phyloP scores from a whole-genome alignment of 768 basidiomycete species.

The Lyophyllum semitale region DNA sequence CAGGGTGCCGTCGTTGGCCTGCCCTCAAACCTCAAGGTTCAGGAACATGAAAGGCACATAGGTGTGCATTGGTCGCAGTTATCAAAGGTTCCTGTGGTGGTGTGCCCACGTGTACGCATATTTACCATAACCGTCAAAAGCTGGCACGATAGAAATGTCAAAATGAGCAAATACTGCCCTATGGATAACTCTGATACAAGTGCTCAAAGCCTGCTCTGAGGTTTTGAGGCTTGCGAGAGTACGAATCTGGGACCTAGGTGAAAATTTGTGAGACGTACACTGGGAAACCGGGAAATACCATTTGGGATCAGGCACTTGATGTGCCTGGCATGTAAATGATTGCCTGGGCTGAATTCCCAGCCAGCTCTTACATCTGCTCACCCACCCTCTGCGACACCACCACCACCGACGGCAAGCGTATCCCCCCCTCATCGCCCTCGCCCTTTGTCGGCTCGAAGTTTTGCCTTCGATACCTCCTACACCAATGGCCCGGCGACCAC shows the following conservation, averaged over 20 bases:
- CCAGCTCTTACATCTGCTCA: constrained; percentile 14
- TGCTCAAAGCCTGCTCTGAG: not conserved
- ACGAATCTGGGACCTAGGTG: constrained; percentile 10
- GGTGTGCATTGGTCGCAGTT: not conserved
- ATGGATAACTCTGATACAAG: not conserved
- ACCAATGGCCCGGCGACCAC: constrained; percentile 19
- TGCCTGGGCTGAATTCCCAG: constrained; percentile 22
- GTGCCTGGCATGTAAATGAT: constrained; percentile 25
- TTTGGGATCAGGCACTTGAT: constrained; percentile 20
- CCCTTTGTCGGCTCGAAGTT: not conserved
- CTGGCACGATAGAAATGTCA: not conserved
- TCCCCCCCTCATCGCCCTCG: constrained; percentile 7
- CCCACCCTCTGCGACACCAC: constrained; percentile 21
- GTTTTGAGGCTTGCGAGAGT: not conserved
- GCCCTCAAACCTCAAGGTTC: not conserved
- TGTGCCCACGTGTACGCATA: not conserved
- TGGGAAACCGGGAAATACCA: constrained; percentile 16
- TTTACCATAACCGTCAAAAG: not conserved
- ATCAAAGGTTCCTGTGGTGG: not conserved
- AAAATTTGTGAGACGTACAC: constrained; percentile 3
- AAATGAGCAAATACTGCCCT: not conserved
- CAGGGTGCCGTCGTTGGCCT: not conserved
- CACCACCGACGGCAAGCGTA: constrained; percentile 12
- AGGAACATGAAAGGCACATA: constrained; percentile 13
- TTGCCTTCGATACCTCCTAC: not conserved